Evolutionary conservation across 768 basidiomycete species (phyloP).

Genomic region (Tubosaeta brunneosetosa): DNA sequence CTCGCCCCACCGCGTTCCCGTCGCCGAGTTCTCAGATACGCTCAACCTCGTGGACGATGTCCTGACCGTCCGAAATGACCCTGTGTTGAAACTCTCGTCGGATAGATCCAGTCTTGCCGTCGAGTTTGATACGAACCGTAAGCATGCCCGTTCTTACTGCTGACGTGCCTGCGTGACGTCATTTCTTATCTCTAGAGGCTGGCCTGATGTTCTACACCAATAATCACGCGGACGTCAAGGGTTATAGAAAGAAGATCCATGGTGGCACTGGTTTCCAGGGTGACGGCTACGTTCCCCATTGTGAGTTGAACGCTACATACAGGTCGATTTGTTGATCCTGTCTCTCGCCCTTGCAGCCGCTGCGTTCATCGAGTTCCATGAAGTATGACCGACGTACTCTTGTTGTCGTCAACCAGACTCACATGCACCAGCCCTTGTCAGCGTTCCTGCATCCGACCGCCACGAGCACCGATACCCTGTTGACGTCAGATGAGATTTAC

Average conservation of each 20-base stretch:
- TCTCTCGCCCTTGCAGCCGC: slow-evolving; percentile 38
- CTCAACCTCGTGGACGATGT: slow-evolving; percentile 42
- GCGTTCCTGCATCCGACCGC: slow-evolving; percentile 61
- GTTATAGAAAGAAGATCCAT: slow-evolving; percentile 67
- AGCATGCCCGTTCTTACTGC: slow-evolving; percentile 17
- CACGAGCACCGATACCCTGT: slow-evolving; percentile 54
- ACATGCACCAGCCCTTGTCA: slow-evolving; percentile 43
- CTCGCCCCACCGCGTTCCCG: slow-evolving; percentile 46
- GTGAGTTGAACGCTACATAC: slow-evolving; percentile 33
- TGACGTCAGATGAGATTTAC: slow-evolving; percentile 69
- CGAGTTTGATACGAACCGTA: slow-evolving; percentile 67
- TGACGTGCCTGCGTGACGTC: background rate
- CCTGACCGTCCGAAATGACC: slow-evolving; percentile 30
- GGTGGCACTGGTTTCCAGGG: slow-evolving; percentile 61
- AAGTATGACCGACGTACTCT: slow-evolving; percentile 31
- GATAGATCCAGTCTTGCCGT: slow-evolving; percentile 56
- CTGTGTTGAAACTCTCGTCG: slow-evolving; percentile 52
- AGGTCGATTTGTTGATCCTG: background rate
- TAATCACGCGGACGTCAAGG: slow-evolving; percentile 42
- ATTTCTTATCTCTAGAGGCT: slow-evolving; percentile 41
- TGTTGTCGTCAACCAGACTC: background rate
- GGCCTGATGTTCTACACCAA: slow-evolving; percentile 76
- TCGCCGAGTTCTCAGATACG: slow-evolving; percentile 36
- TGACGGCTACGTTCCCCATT: slow-evolving; percentile 54
- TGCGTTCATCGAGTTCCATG: slow-evolving; percentile 66